These are phyloP conservation scores for Dendryphion nanum DNA, from an alignment of 2,329 filamentous ascomycete species.

Conservation along the genomic window DNA sequence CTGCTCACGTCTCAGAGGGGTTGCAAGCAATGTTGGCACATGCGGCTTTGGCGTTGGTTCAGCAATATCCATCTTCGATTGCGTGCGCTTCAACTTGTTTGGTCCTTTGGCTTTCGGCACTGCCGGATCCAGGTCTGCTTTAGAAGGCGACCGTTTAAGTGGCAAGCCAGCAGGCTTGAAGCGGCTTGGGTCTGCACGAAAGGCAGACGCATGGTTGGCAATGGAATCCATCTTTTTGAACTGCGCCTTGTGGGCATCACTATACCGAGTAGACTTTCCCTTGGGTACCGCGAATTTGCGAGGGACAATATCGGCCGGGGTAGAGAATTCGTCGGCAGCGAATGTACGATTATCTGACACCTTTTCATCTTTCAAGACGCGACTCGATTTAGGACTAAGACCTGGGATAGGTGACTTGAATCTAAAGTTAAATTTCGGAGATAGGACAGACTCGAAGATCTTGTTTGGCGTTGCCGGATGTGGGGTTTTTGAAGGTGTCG, in stretches of 20 bases:
- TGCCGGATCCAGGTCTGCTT: conserved; percentile 46
- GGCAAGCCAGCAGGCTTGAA: conserved; percentile 46
- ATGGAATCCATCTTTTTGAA: conserved; percentile 99
- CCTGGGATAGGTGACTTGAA: conserved; percentile 56
- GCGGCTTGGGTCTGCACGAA: conserved; percentile 58
- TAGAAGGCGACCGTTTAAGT: conserved; percentile 37
- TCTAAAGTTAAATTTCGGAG: conserved; percentile 66
- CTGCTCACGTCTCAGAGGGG: conserved; percentile 45
- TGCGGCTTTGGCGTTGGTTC: conserved; percentile 49
- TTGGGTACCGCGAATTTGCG: conserved; percentile 78
- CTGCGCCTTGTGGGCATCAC: conserved; percentile 78
- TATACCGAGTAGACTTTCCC: conserved; percentile 76
- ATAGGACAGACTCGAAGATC: conserved; percentile 38
- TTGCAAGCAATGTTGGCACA: conserved; percentile 17
- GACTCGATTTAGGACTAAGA: conserved; percentile 61
- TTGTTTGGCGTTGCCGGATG: conserved; percentile 20
- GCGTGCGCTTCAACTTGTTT: conserved; percentile 50
- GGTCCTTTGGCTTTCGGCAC: conserved; percentile 28
- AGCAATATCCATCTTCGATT: conserved; percentile 63
- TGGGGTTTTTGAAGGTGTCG: conserved; percentile 63
- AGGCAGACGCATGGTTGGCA: conserved; percentile 77
- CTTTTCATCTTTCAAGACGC: conserved; percentile 61
- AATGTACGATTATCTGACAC: conserved; percentile 58
- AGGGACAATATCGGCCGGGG: conserved; percentile 41
- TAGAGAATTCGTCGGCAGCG: conserved; percentile 30